Evolutionary conservation across 805 yeast genomes (phyloP).

Genomic region (Candida vaughaniae): DNA sequence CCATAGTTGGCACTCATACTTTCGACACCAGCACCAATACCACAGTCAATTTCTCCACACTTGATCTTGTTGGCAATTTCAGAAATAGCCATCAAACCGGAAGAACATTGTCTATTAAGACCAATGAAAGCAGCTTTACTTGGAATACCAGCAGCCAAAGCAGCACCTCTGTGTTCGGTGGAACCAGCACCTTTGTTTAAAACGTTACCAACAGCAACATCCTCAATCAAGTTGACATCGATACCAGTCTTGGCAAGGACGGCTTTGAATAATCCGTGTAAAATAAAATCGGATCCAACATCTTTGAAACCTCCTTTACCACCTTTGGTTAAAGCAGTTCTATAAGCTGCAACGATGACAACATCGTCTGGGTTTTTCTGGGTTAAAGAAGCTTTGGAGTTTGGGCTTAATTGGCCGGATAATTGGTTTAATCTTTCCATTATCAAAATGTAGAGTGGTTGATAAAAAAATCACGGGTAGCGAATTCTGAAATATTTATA

Average conservation of each 20-base stretch:
- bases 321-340: conserved; percentile 88
- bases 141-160: conserved; percentile 89
- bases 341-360: conserved; percentile 84
- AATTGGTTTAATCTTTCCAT: conserved; percentile 50
- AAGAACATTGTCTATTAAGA: conserved; percentile 91
- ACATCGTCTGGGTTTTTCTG: conserved; percentile 81
- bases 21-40: conserved; percentile 91
- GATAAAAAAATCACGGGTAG: neutral
- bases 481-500: conserved; percentile 6
- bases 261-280: conserved; percentile 61
- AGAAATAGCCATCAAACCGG: conserved; percentile 87
- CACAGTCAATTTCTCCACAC: conserved; percentile 86
- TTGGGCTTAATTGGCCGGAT: conserved; percentile 43
- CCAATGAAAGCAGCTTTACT: conserved; percentile 75
- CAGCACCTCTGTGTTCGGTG: conserved; percentile 90
- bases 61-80: conserved; percentile 87
- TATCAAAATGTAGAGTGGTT: conserved; percentile 1
- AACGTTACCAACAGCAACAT: conserved; percentile 88
- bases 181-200: conserved; percentile 93
- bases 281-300: conserved; percentile 74
- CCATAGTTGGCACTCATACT: conserved; percentile 91
- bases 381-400: conserved; percentile 40
- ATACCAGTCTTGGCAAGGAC: conserved; percentile 54
- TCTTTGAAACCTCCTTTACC: conserved; percentile 86
- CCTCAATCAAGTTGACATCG: conserved; percentile 62